A percentile compares a stretch with the other conserved stretches of the same genome.
Conservation (phyloP, 2,329 filamentous ascomycete genomes). For the Aspergillus neotritici region DNA sequence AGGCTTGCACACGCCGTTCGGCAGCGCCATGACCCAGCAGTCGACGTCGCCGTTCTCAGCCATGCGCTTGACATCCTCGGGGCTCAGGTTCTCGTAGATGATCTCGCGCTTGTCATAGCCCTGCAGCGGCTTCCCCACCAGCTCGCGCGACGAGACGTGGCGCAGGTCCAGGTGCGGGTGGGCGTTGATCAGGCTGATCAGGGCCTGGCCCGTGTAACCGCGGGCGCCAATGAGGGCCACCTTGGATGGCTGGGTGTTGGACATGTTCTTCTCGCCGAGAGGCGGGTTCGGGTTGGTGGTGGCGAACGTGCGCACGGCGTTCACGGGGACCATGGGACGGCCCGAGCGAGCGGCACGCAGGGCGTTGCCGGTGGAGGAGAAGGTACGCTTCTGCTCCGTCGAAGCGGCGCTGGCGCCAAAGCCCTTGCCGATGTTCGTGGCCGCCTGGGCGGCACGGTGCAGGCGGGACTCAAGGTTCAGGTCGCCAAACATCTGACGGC, state of each 20-base stretch:
- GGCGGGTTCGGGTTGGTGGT: conserved; percentile 78
- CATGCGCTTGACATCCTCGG: conserved; percentile 81
- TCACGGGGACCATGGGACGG: conserved; percentile 25
- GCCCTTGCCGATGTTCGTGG: conserved; percentile 51
- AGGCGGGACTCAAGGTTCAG: conserved; percentile 84
- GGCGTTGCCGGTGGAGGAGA: conserved; percentile 53
- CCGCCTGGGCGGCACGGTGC: conserved; percentile 67
- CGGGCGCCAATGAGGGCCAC: conserved; percentile 85
- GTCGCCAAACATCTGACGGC: conserved; percentile 80
- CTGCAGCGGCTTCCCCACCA: conserved; percentile 77
- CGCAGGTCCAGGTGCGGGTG: conserved; percentile 87
- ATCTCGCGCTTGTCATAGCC: conserved; percentile 90
- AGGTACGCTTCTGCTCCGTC: conserved; percentile 59
- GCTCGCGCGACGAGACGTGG: conserved; percentile 88
- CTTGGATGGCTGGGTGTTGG: conserved; percentile 70
- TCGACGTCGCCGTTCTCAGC: conserved; percentile 80
- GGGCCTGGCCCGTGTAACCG: conserved; percentile 87
- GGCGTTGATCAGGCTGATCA: conserved; percentile 78
- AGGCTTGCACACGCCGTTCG: conserved; percentile 90
- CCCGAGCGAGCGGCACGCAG: conserved; percentile 32
- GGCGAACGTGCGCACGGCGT: conserved; percentile 36
- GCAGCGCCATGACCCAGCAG: conserved; percentile 96
- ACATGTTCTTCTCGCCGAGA: conserved; percentile 79
- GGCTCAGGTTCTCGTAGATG: conserved; percentile 81
- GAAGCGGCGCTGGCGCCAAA: conserved; percentile 44